Conservation (phyloP, 306 rosid species). For the Trichosanthes cucumerina region DNA sequence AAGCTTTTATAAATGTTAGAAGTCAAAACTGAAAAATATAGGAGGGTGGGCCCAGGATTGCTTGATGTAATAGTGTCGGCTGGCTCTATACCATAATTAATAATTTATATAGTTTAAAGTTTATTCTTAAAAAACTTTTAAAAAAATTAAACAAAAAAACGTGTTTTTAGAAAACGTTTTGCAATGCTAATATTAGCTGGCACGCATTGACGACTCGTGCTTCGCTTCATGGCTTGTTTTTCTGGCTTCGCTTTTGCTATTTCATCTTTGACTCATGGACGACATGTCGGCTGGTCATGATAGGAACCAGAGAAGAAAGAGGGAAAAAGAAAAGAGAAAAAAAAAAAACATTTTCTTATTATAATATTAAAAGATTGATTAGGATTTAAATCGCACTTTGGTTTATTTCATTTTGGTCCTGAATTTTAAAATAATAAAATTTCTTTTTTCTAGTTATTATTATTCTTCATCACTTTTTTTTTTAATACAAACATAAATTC, state of each 20-base stretch:
- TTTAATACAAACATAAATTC: no score
- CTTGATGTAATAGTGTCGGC: conserved; percentile 2
- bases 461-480: no score
- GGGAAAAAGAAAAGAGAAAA: background rate
- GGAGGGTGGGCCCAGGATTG: background rate
- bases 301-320: background rate
- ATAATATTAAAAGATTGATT: background rate
- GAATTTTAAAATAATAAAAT: no score
- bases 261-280: background rate
- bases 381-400: no score
- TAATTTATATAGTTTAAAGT: background rate
- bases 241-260: background rate
- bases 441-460: no score
- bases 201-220: conserved; percentile 1
- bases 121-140: background rate
- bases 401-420: no score
- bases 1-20: background rate
- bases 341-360: background rate
- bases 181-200: conserved; percentile 6
- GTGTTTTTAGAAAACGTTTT: background rate
- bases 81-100: background rate
- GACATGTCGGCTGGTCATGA: conserved; percentile 3
- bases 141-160: background rate
- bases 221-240: background rate
- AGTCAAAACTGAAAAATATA: background rate